Percentiles rank a stretch among this genome's conserved stretches.
Evolutionary conservation across 331 rosid genomes (phyloP).

Genomic region (Stylosanthes scabra): DNA sequence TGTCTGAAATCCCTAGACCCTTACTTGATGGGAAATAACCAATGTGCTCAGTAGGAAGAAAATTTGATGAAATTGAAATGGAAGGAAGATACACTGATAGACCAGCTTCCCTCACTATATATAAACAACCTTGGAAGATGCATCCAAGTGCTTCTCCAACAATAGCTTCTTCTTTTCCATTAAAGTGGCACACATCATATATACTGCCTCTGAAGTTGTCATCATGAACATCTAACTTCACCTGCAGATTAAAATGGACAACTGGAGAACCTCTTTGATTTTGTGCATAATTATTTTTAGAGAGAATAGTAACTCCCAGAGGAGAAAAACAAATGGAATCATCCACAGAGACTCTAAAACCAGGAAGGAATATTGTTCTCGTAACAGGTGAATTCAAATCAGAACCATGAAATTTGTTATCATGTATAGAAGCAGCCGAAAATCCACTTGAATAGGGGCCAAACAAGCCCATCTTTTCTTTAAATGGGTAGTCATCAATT

Average conservation of each 20-base stretch:
- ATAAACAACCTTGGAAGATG: constrained; percentile 77
- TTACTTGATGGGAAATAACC: constrained; percentile 59
- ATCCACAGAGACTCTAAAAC: constrained; percentile 56
- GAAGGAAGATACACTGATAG: constrained; percentile 87
- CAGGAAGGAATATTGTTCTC: constrained; percentile 76
- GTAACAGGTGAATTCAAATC: constrained; percentile 54
- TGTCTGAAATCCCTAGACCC: constrained; percentile 47
- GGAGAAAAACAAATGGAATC: constrained; percentile 81
- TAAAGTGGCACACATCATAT: constrained; percentile 42
- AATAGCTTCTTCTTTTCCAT: constrained; percentile 61
- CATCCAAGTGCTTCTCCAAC: constrained; percentile 86
- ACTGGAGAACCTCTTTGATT: constrained; percentile 60
- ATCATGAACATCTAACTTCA: constrained; percentile 59
- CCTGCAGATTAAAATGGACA: constrained; percentile 70
- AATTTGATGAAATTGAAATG: constrained; percentile 61
- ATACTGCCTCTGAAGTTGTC: constrained; percentile 62
- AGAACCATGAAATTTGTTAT: constrained; percentile 47
- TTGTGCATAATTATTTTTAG: constrained; percentile 48
- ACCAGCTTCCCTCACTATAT: constrained; percentile 83
- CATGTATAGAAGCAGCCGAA: constrained; percentile 54
- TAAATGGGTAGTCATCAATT: constrained; percentile 40
- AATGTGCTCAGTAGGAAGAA: constrained; percentile 68
- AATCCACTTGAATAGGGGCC: constrained; percentile 60
- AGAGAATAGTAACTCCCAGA: constrained; percentile 76
- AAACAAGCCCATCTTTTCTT: constrained; percentile 46